Evolutionary conservation across 2,329 filamentous ascomycete genomes (phyloP), one percentile per base, ranked within the genome.

Genomic region (Stenocarpella maydis): DNA sequence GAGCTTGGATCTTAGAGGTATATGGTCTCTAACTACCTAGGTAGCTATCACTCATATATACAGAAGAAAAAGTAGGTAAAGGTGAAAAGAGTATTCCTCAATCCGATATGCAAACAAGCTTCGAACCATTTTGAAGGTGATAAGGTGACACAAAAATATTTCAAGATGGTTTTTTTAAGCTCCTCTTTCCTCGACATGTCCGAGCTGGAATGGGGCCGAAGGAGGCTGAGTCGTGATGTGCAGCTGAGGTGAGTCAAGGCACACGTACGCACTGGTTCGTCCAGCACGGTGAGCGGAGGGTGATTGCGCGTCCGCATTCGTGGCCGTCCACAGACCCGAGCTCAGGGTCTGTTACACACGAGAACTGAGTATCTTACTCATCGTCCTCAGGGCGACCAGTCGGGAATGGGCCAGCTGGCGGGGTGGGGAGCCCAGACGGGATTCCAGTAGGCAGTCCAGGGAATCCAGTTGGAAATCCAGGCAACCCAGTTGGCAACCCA

Each of bases 271-370:
- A 10, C 14, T 28, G 37, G n/a, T 41, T 19, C 15, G 12, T 19
- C 19, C n/a, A 41, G 34, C 54, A 12, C 8, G 15, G 21, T 43
- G 54, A 28, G n/a, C 54, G 37, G 54, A 28, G 6, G 21, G 37
- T 15, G 37, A 14, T 61, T 47, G 41, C 55, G 41, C 55, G 55
- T 47, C 19, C 19, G 43, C 14, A 34, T 47, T 47, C 26, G 55
- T 24, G 55, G 55, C 41, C 26, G 41, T 34, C 26, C 39, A 28
- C 55, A 34, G 19, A 24, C 26, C 34, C 3, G 39, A 6, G 12
- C 41, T 45, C 55, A 61, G 55, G 41, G 41, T 61, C 55, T 41
- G 12, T 61, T 61, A 61, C 55, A 61, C 55, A 61, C 41, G 43
- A 34, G 19, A n/a, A n/a, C 24, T 43, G 41, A 43, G 26, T 19